Evolutionary conservation across 371 early-diverging fungal species (phyloP), one percentile per base, ranked within the genome.

Genomic region (Apophysomyces trapeziformis): DNA sequence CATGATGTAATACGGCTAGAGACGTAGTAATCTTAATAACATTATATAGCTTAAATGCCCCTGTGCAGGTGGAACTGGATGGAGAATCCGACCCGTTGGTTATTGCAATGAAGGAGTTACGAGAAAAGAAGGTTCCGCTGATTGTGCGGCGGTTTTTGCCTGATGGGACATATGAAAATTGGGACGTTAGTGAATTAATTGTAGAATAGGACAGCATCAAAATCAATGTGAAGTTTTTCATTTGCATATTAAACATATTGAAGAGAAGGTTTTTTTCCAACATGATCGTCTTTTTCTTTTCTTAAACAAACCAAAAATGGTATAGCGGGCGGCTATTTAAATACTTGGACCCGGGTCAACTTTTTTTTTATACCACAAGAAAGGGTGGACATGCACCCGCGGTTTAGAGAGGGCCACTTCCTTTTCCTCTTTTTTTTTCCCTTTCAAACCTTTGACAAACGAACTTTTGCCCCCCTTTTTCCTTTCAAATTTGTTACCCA

Each of bases 101-200:
- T 68, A 99, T 99, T 79, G 99, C 99, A 5, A 91, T 92, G 80
- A 97, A 96, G 82, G 99, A 99, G 76, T 88, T 99, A 63, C 79
- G 92, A 68, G 96, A 95, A 73, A 89, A 90, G 77, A 98, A 95
- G 79, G 94, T 99, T 68, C 99, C 99, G 36, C 88, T 99, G 65
- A 92, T 98, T 69, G 90, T 99, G 38, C 80, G 99, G 72, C 88
- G 99, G 71, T 96, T 92, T 71, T 77, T 99, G 68, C 99, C 99
- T 5, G 99, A 99, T 76, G 93, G 93, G 44, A 92, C 93, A 67
- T 98, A 90, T 76, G 99, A 99, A 83, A 98, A 99, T 74, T 99
- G 99, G 99, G 81, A 90, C 50, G 95, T 97, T 21, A 87, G 91
- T 54, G 99, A 99, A 75, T 86, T 99, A 69, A 93, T 96, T 65